Percentiles rank a stretch among this genome's conserved stretches.
Conservation (phyloP, 768 basidiomycete species). For the Leucogyrophana mollusca region DNA sequence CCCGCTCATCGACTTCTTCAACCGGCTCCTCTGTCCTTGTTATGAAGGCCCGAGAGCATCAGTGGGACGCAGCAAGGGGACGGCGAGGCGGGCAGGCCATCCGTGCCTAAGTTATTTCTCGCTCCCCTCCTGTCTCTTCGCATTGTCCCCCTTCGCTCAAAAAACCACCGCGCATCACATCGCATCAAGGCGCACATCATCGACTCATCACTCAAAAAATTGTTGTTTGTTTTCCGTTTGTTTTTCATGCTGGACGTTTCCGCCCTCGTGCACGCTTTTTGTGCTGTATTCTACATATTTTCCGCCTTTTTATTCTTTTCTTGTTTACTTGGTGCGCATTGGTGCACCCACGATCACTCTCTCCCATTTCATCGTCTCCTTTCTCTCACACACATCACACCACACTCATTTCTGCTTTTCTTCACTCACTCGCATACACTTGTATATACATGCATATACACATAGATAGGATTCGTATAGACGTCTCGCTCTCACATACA, state of each 20-base stretch:
- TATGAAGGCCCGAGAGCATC: slow-evolving; percentile 23
- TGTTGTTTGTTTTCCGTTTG: too few species aligned
- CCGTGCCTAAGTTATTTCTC: background rate
- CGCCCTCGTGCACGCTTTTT: too few species aligned
- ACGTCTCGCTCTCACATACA: slow-evolving; percentile 13
- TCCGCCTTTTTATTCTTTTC: too few species aligned
- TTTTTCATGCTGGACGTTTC: too few species aligned
- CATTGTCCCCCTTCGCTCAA: too few species aligned
- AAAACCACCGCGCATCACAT: too few species aligned
- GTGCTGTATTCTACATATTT: too few species aligned
- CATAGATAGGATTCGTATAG: slow-evolving; percentile 31
- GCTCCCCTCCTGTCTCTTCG: background rate
- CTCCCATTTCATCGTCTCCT: slow-evolving; percentile 7
- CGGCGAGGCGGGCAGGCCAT: slow-evolving; percentile 11
- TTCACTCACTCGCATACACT: slow-evolving; percentile 28
- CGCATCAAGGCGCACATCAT: too few species aligned
- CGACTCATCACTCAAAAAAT: too few species aligned
- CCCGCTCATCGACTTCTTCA: slow-evolving; percentile 14
- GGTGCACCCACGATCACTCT: slow-evolving; percentile 20
- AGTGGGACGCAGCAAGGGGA: slow-evolving; percentile 12
- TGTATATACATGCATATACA: slow-evolving; percentile 38
- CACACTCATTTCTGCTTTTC: slow-evolving; percentile 8
- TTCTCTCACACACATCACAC: slow-evolving; percentile 20
- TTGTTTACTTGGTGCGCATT: background rate
- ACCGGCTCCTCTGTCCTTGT: slow-evolving; percentile 27